Evolutionary conservation across 805 yeast species (phyloP), one percentile per base, ranked within the genome.

Genomic region (Hanseniaspora jakobsenii): DNA sequence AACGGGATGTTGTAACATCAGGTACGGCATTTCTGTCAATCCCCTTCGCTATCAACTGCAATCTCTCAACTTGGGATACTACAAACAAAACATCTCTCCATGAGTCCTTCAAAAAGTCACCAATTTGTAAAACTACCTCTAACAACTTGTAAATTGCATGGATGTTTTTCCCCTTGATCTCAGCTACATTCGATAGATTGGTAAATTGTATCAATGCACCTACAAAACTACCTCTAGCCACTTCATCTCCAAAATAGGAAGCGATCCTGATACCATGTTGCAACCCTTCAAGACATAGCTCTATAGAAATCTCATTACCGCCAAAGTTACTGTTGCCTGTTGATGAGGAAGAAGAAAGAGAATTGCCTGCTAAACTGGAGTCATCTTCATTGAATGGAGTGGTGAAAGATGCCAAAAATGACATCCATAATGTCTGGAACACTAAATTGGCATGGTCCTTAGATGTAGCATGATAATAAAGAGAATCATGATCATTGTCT

Each of bases 371-470:
- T 52, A n/a, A n/a, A n/a, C n/a, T n/a, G n/a, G n/a, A n/a, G n/a
- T 82, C 86, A 50, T 80, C 78, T 45, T 85, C 95, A 57, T 81
- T 85, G 66, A 87, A 86, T 5, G 95, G 94, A 3, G 93, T 89
- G 0, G 96, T 86, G 39, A 91, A 68, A 0, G 94, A 96, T 6
- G 97, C 97, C 52, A 91, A 69, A 38, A 91, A 74, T 0, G 96
- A 85, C 95, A 93, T 87, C 99, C 99, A 91, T 35, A 82, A 66
- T 14, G 84, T 84, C 54, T 89, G 95, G 63, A 91, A 89, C 57
- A 93, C 83, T 1, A 96, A 87, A 57, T 74, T 80, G 13, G 89
- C 94, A 58, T 89, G 95, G 53, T 85, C 93, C 13, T 82, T 74
- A 55, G 82, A 89, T 2, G 86, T 74, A 0, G 96, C 96, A 16